Evolutionary conservation across 305 asterid genomes (phyloP).

Genomic region (Fraxinus paxiana): DNA sequence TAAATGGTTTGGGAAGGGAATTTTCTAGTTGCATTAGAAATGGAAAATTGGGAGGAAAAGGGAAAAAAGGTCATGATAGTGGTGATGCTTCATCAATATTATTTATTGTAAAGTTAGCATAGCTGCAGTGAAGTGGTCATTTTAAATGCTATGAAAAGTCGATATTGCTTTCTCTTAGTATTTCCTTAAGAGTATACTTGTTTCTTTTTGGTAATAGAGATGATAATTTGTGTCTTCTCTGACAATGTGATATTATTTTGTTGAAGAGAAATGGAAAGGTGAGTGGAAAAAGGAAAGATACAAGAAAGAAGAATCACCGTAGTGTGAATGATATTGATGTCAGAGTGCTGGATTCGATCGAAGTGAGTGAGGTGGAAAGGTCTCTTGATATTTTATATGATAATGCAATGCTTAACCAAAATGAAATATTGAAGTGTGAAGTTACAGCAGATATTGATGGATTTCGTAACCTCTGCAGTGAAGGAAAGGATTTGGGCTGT

Average conservation of each 20-base stretch:
- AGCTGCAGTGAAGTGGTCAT: background rate
- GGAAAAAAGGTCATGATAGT: background rate
- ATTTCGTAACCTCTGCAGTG: constrained; percentile 30
- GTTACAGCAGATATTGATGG: constrained; percentile 23
- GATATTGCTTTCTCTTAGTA: background rate
- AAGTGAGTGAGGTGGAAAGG: constrained; percentile 33
- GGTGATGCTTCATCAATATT: background rate
- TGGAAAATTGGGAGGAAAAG: background rate
- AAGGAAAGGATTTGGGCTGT: constrained; percentile 31
- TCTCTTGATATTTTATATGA: constrained; percentile 29
- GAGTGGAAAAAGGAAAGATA: constrained; percentile 43
- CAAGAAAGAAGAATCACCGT: constrained; percentile 35
- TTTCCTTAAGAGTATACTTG: background rate
- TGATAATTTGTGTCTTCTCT: background rate
- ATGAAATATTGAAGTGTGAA: constrained; percentile 31
- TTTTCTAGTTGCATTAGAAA: background rate
- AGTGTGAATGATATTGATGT: constrained; percentile 22
- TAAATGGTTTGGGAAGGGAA: background rate
- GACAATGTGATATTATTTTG: constrained; percentile 25
- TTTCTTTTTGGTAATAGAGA: background rate
- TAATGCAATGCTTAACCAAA: constrained; percentile 29
- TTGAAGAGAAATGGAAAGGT: constrained; percentile 39
- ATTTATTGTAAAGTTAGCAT: background rate
- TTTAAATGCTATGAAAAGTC: background rate
- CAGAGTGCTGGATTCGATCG: constrained; percentile 23